Evolutionary conservation across 2,329 filamentous ascomycete genomes (phyloP).

Genomic region (Aspergillus sp.): DNA sequence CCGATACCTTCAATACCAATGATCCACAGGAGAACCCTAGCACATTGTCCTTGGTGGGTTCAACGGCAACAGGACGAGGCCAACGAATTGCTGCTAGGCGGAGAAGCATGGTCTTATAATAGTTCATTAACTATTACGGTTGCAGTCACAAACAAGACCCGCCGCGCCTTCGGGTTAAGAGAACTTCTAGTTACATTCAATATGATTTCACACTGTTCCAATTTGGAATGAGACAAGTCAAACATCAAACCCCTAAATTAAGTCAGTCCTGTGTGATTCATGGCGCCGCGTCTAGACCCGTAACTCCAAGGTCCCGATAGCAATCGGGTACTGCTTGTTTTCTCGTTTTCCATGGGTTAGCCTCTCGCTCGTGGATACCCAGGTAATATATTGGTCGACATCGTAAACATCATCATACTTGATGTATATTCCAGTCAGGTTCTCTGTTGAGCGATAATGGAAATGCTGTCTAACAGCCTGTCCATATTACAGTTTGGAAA

Average conservation of each 20-base stretch:
- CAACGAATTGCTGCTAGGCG: constrained; percentile 36
- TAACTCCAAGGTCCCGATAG: not conserved
- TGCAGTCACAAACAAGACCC: not conserved
- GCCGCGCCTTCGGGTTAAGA: not conserved
- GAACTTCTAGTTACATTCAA: not conserved
- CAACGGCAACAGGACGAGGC: constrained; percentile 23
- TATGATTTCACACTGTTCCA: not conserved
- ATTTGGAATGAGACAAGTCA: not conserved
- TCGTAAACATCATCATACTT: not conserved
- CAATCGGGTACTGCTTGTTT: not conserved
- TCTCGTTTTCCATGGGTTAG: not conserved
- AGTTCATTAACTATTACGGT: not conserved
- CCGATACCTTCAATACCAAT: constrained; percentile 5
- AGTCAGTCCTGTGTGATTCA: not conserved
- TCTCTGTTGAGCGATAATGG: not conserved
- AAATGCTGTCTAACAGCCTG: not conserved
- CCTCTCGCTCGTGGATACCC: not conserved
- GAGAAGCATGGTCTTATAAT: constrained; percentile 43
- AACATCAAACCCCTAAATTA: not conserved
- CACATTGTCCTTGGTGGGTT: constrained; percentile 10
- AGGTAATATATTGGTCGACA: not conserved
- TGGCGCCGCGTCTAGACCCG: too few species aligned
- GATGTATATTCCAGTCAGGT: not conserved
- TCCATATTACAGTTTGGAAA: not conserved
- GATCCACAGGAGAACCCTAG: constrained; percentile 11